Evolutionary conservation across 257 asterid genomes (phyloP).

Genomic region (Solanum verrucosum): DNA sequence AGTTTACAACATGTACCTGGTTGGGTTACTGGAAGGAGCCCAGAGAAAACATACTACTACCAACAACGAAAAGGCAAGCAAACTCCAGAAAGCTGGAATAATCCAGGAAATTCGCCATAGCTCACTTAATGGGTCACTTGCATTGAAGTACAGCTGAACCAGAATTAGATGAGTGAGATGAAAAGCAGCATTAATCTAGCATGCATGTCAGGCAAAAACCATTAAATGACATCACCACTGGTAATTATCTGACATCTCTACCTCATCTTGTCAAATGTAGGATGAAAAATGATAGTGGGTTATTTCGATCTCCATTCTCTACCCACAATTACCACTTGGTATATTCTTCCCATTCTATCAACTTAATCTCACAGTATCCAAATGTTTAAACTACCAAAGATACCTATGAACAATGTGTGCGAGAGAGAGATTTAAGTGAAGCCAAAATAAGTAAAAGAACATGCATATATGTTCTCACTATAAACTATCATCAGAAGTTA

Average conservation of each 20-base stretch:
- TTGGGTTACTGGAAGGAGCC: slow-evolving; percentile 32
- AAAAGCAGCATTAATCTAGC: not conserved
- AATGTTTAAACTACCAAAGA: not conserved
- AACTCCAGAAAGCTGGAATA: slow-evolving; percentile 37
- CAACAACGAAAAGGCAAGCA: slow-evolving; percentile 20
- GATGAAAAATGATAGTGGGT: not conserved
- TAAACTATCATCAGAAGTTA: not conserved
- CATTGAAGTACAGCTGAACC: slow-evolving; percentile 37
- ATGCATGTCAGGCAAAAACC: not conserved
- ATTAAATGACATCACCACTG: not conserved
- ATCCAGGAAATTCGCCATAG: slow-evolving; percentile 38
- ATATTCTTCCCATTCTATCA: not conserved
- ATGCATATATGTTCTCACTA: not conserved
- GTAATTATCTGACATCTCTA: not conserved
- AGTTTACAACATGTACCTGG: slow-evolving; percentile 9
- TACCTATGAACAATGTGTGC: not conserved
- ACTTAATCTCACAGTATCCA: not conserved
- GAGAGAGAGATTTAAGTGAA: not conserved
- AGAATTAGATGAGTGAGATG: not conserved
- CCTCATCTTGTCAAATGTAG: not conserved
- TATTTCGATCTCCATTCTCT: not conserved
- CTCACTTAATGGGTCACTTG: slow-evolving; percentile 43
- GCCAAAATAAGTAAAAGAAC: not conserved
- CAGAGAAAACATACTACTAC: slow-evolving; percentile 29
- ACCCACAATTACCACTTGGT: not conserved